Base-by-base conservation (phyloP, 2,329 filamentous ascomycete species). In the Sphaceloma murrayae region DNA sequence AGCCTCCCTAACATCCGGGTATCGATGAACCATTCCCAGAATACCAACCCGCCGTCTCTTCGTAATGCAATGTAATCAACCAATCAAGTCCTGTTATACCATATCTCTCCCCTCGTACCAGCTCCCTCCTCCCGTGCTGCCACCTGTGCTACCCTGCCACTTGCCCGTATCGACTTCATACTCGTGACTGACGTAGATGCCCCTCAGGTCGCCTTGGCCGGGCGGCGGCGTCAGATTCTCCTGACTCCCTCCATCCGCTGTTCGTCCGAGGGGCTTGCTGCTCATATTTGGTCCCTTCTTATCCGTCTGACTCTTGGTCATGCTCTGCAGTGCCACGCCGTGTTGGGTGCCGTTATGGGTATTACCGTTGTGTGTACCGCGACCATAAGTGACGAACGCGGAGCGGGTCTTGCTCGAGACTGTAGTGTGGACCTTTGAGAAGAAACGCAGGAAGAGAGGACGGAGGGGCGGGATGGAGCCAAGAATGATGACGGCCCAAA, bases 401-500 rank as follows among this genome's bases (percentile, higher is more conserved):
- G 36, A 40, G 22, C 36, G 36, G 13, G 24, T 18, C 24, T 40
- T 40, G 24, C 36, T 40, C 13, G 13, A 18, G 24, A 40, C 36
- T 2, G 36, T 40, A 10, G 24, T 18, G 24, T 27, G 14, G 22
- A 40, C 36, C 30, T 40, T 40, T n/a, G 36, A 45, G 42, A 36
- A 45, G 18, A 34, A 33, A n/a, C 30, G 27, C 3, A 44, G 30
- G 40, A 44, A 44, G 6, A 44, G 21, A 11, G 40, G 40, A 4
- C 40, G 40, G 14, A 44, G 40, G 21, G 30, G 26, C 2, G 40
- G 40, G 19, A 44, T 44, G 11, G 40, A 44, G 11, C 26, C 30
- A 11, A 44, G 30, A 30, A 44, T 44, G 27, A 44, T 32, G 18
- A 44, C 30, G 29, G 30, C 40, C 40, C 40, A 44, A 18, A 44